Evolutionary conservation across 2,329 filamentous ascomycete genomes (phyloP).

Genomic region (Botrytis deweyae): DNA sequence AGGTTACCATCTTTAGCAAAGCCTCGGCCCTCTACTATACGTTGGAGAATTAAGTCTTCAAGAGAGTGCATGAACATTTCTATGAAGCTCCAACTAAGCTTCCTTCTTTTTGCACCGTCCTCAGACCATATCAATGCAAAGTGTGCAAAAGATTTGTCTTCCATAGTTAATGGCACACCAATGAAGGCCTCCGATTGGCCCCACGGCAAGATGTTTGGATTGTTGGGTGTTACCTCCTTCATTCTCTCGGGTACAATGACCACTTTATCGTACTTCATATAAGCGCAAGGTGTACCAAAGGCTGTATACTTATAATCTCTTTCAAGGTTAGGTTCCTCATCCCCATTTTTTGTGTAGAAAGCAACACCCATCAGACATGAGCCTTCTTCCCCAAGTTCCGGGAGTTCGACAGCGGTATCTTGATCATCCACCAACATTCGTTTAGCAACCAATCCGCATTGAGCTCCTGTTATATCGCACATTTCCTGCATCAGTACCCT

Average conservation of each 20-base stretch:
- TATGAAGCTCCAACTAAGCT: conserved; percentile 63
- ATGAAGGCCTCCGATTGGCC: conserved; percentile 66
- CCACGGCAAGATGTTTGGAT: conserved; percentile 55
- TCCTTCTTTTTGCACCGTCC: conserved; percentile 55
- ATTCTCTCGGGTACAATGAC: conserved; percentile 65
- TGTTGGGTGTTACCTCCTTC: conserved; percentile 56
- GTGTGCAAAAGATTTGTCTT: conserved; percentile 66
- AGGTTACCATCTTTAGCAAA: conserved; percentile 41
- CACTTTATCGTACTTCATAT: conserved; percentile 71
- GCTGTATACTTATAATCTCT: conserved; percentile 64
- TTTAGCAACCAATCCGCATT: conserved; percentile 69
- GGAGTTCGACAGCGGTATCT: conserved; percentile 57
- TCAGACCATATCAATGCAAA: conserved; percentile 71
- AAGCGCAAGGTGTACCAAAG: conserved; percentile 60
- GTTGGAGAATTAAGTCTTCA: conserved; percentile 63
- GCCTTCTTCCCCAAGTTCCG: conserved; percentile 58
- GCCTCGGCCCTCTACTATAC: conserved; percentile 54
- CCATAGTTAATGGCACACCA: conserved; percentile 62
- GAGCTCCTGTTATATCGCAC: conserved; percentile 60
- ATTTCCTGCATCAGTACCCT: conserved; percentile 61
- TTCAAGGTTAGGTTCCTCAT: conserved; percentile 51
- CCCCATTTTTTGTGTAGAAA: conserved; percentile 64
- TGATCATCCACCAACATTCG: conserved; percentile 59
- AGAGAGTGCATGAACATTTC: conserved; percentile 68
- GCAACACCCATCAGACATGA: conserved; percentile 64